Base-by-base conservation (phyloP, 2,329 filamentous ascomycete species). In the Metarhizium anisopliae region DNA sequence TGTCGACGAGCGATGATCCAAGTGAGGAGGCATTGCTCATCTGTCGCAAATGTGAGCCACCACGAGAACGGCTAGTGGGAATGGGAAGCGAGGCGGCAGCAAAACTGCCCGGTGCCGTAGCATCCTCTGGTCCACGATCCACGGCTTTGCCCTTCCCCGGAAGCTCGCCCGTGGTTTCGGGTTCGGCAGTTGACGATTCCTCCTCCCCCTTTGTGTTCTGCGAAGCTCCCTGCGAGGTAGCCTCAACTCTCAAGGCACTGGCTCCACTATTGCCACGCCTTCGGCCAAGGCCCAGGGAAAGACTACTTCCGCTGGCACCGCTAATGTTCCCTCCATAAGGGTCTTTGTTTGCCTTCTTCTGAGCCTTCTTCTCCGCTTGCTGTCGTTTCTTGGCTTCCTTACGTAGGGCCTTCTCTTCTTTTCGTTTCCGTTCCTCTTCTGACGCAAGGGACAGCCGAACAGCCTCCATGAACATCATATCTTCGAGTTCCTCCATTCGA, bases 401-500 rank as follows among this genome's bases (percentile, higher is more conserved):
- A 7, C 69, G 65, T 14, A 68, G 49, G 5, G 65, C 66, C 60
- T 74, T 74, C 45, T 72, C 72, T 57, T 93, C 87, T 66, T 90
- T 94, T 50, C 82, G 86, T 62, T 90, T 88, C n/a, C 93, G 82
- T 47, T 97, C 93, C 65, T 97, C 93, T 68, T 99, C 94, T 1
- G 90, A 86, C 0, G 88, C 91, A n/a, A 99, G 76, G 51, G 91
- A 96, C 35, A 96, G 71, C 43, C 94, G 81, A 51, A 99, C 95
- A 0, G 94, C 94, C 69, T 99, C 94, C 79, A 94, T 90, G 77
- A 97, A 91, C 94, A 99, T 99, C 77, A 99, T 89, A 51, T 96
- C 93, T 68, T 99, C 94, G 0, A 97, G 79, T 62, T 97, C 92
- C 25, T 95, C 90, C 67, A 95, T 83, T 35, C 90, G 80, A 55